Conservation (phyloP, 2,329 filamentous ascomycete species). For the Aureobasidium melanogenum region DNA sequence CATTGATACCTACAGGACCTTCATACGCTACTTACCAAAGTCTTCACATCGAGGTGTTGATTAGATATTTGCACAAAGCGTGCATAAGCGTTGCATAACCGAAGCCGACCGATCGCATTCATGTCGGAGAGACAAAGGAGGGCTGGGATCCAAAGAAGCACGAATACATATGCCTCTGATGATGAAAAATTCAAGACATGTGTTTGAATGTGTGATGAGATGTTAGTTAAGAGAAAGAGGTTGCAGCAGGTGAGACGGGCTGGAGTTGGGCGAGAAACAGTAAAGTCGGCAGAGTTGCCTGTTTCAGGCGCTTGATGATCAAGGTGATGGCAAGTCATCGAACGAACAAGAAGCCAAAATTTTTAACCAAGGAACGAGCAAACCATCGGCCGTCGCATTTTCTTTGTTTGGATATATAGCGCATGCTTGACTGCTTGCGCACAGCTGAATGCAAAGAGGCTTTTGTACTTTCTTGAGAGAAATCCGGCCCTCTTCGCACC, state of each 20-base stretch:
- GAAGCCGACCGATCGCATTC: background rate
- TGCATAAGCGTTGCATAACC: background rate
- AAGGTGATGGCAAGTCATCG: constrained; percentile 12
- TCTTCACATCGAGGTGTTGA: background rate
- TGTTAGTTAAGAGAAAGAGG: background rate
- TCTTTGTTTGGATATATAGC: constrained; percentile 1
- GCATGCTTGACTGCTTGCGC: constrained; percentile 14
- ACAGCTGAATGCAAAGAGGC: constrained; percentile 16
- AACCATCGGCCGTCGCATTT: background rate
- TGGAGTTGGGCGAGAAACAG: background rate
- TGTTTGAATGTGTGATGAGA: background rate
- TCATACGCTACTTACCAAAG: background rate
- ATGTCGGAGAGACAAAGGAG: background rate
- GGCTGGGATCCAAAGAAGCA: background rate
- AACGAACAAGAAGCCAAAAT: constrained; percentile 7
- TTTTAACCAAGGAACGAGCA: background rate
- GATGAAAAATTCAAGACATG: background rate
- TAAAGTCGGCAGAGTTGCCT: constrained; percentile 4
- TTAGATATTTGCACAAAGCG: background rate
- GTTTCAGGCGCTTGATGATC: background rate
- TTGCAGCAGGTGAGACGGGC: background rate
- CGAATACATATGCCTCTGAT: no score
- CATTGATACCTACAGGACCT: background rate
- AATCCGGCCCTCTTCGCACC: constrained; percentile 6
- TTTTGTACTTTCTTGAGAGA: constrained; percentile 12